These are phyloP conservation scores for Pugionium cornutum DNA, from an alignment of 345 rosid species.

Conservation along the genomic window DNA sequence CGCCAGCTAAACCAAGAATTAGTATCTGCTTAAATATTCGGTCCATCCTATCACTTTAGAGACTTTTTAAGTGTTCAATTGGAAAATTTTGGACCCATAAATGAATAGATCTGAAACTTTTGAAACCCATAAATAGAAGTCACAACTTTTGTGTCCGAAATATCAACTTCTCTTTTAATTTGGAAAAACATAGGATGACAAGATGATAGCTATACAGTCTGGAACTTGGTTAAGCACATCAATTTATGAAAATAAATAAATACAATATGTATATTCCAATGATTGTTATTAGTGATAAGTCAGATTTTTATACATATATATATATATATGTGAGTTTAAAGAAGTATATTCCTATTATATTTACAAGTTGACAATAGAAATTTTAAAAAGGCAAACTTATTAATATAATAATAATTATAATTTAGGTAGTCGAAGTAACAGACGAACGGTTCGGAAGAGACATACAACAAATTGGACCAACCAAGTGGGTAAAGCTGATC, in stretches of 20 bases:
- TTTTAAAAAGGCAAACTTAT: constrained; percentile 2
- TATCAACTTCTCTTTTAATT: constrained; percentile 2
- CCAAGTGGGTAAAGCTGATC: constrained; percentile 36
- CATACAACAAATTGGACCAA: constrained; percentile 34
- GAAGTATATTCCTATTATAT: not conserved
- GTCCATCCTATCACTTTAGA: not conserved
- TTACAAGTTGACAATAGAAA: constrained; percentile 26
- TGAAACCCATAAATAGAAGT: constrained; percentile 20
- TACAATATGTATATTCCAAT: not conserved
- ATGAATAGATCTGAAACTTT: constrained; percentile 1
- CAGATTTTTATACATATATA: not conserved
- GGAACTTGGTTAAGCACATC: constrained; percentile 1
- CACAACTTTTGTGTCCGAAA: constrained; percentile 24
- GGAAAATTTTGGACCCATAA: constrained; percentile 1
- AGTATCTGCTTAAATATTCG: not conserved
- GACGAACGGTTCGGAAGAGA: constrained; percentile 37
- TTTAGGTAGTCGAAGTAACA: constrained; percentile 36
- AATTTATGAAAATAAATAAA: not conserved
- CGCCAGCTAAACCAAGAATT: not conserved
- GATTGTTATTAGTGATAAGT: constrained; percentile 18
- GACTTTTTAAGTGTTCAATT: constrained; percentile 5
- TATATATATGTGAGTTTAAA: not conserved
- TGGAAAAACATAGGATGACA: constrained; percentile 13
- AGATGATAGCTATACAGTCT: not conserved
- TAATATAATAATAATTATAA: constrained; percentile 11